Percentiles rank a stretch among this genome's conserved stretches.
Evolutionary conservation across 2,329 filamentous ascomycete genomes (phyloP).

Genomic region (Biscogniauxia mediterranea): DNA sequence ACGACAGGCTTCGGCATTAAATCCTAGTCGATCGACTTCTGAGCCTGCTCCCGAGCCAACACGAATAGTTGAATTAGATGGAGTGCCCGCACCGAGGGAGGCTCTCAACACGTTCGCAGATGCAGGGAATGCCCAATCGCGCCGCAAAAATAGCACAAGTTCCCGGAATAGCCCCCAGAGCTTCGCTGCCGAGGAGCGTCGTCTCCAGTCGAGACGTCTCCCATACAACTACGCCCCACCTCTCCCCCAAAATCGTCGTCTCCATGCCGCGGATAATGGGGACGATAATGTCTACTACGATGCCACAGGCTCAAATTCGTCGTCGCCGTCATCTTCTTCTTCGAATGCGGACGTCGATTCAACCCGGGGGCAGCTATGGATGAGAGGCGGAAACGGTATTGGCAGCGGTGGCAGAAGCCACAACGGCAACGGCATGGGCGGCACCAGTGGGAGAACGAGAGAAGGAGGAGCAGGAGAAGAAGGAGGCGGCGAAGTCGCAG

Average conservation of each 20-base stretch:
- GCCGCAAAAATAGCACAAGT: background rate
- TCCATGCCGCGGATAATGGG: background rate
- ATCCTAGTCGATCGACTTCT: background rate
- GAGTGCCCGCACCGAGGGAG: background rate
- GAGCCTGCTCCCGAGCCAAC: background rate
- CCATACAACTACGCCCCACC: background rate
- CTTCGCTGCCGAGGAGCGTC: background rate
- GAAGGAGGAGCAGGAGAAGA: too few species aligned
- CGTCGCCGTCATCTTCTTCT: background rate
- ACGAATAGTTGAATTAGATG: background rate
- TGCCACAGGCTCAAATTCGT: too few species aligned
- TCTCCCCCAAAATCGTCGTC: background rate
- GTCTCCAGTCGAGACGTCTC: background rate
- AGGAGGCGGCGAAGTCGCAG: too few species aligned
- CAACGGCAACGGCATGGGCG: too few species aligned
- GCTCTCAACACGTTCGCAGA: background rate
- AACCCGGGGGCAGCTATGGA: background rate
- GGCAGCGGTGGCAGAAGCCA: too few species aligned
- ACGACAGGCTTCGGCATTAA: background rate
- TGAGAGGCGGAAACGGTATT: background rate
- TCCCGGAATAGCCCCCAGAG: background rate
- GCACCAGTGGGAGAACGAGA: background rate
- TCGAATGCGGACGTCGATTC: background rate
- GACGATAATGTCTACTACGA: background rate
- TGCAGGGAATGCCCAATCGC: background rate